These are phyloP conservation scores for Debaryomyces psychrophilus DNA, from an alignment of 1,139 yeast genomes.

Conservation along the genomic window DNA sequence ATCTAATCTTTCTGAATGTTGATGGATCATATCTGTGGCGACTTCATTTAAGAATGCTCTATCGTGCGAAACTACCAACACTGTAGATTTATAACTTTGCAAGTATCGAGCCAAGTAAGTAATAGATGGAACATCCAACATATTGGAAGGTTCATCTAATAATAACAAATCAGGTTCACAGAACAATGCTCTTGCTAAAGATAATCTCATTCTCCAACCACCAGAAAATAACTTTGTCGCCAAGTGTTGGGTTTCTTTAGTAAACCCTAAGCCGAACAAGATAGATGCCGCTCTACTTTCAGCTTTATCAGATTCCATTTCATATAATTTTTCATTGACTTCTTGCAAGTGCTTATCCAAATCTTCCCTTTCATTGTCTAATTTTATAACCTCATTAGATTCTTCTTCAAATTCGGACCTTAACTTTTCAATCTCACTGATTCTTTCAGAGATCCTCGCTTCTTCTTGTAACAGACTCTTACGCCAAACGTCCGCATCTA, in stretches of 20 bases:
- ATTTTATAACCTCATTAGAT: constrained; percentile 73
- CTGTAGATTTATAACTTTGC: constrained; percentile 89
- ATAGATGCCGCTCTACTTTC: constrained; percentile 98
- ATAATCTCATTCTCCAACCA: constrained; percentile 99
- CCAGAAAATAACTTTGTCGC: constrained; percentile 95
- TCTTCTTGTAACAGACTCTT: constrained; percentile 84
- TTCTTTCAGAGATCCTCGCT: constrained; percentile 68
- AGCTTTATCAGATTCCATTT: constrained; percentile 97
- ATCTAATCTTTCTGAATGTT: constrained; percentile 94
- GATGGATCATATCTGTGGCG: constrained; percentile 96
- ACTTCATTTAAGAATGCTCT: constrained; percentile 96
- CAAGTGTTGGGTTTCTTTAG: constrained; percentile 77
- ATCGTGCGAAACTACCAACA: constrained; percentile 95
- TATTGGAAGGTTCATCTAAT: constrained; percentile 98
- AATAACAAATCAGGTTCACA: constrained; percentile 93
- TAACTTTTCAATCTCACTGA: constrained; percentile 71
- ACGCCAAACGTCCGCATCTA: constrained; percentile 99
- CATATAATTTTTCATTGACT: constrained; percentile 77
- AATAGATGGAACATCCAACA: constrained; percentile 99
- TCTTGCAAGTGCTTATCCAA: constrained; percentile 76
- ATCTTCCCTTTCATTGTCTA: constrained; percentile 90
- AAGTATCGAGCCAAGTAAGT: constrained; percentile 88
- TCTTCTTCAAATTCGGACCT: constrained; percentile 78
- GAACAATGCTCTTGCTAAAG: constrained; percentile 96
- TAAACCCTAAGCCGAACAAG: constrained; percentile 88